These are phyloP conservation scores for Monosporascus sp. DNA, from an alignment of 2,329 filamentous ascomycete species.

Conservation along the genomic window DNA sequence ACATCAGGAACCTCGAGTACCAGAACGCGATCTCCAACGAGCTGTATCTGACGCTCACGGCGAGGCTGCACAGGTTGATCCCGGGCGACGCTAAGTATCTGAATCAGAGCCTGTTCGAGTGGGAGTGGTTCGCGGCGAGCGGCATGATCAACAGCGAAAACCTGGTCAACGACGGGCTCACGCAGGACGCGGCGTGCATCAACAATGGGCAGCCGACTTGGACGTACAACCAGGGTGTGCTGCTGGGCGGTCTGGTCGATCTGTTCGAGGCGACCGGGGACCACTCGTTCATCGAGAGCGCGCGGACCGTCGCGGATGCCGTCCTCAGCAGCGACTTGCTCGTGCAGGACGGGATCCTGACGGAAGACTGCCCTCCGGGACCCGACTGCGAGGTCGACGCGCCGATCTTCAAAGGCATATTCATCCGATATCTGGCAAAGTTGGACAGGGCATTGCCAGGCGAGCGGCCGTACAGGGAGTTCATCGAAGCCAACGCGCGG, in stretches of 20 bases:
- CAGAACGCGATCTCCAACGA: constrained; percentile 43
- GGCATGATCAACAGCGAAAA: constrained; percentile 34
- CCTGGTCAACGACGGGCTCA: constrained; percentile 39
- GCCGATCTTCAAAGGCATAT: constrained; percentile 58
- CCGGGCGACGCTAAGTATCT: constrained; percentile 28
- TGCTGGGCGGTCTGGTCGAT: constrained; percentile 53
- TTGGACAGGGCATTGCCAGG: constrained; percentile 40
- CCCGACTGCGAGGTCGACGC: constrained; percentile 28
- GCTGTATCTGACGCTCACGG: constrained; percentile 37
- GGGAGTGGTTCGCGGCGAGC: constrained; percentile 36
- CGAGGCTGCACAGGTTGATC: constrained; percentile 37
- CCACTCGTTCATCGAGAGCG: constrained; percentile 13
- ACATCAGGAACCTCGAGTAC: constrained; percentile 32
- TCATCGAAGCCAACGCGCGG: constrained; percentile 45
- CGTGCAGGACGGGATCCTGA: constrained; percentile 33
- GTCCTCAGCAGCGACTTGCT: constrained; percentile 28
- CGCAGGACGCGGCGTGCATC: constrained; percentile 20
- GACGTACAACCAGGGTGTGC: constrained; percentile 51
- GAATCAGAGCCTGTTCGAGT: constrained; percentile 34
- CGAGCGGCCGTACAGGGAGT: constrained; percentile 35
- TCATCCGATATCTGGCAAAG: constrained; percentile 48
- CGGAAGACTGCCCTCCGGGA: constrained; percentile 31
- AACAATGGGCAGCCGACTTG: constrained; percentile 34
- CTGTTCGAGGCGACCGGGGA: constrained; percentile 34
- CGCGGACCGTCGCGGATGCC: constrained; percentile 22